These are phyloP conservation scores for Aspergillus baeticus DNA, from an alignment of 495 filamentous ascomycete species.

Conservation along the genomic window DNA sequence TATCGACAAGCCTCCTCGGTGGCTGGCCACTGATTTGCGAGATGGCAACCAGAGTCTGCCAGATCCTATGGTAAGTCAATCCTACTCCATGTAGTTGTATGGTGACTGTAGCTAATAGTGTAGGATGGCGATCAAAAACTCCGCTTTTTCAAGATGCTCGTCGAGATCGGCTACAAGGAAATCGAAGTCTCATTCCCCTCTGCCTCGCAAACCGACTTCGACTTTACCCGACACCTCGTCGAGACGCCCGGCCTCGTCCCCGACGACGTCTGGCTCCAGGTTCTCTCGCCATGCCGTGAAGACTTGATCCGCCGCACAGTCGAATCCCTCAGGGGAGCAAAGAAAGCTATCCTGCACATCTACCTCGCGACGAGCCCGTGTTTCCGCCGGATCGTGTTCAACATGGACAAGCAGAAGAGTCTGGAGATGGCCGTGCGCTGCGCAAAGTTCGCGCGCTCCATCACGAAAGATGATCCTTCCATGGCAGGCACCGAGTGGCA, in stretches of 20 bases:
- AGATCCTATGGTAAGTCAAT: conserved; percentile 72
- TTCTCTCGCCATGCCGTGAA: conserved; percentile 88
- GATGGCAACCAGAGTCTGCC: conserved; percentile 89
- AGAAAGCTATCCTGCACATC: conserved; percentile 96
- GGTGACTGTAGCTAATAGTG: neutral
- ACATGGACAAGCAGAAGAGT: conserved; percentile 78
- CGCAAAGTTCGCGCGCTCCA: conserved; percentile 78
- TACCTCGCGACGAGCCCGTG: conserved; percentile 95
- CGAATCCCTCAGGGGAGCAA: conserved; percentile 81
- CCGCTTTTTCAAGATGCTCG: conserved; percentile 91
- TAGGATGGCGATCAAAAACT: conserved; percentile 94
- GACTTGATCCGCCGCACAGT: conserved; percentile 91
- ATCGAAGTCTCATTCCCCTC: conserved; percentile 97
- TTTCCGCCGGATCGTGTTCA: conserved; percentile 87
- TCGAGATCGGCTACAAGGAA: conserved; percentile 94
- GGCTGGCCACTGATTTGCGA: conserved; percentile 81
- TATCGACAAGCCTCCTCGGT: conserved; percentile 76
- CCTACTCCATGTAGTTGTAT: too few species aligned
- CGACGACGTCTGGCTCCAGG: conserved; percentile 94
- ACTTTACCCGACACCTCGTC: conserved; percentile 86
- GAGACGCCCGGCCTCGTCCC: conserved; percentile 84
- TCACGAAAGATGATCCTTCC: conserved; percentile 92
- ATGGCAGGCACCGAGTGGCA: conserved; percentile 77
- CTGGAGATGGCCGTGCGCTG: conserved; percentile 83
- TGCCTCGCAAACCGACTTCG: conserved; percentile 90